phyloP scores from a whole-genome alignment of 148 eudicot species.

The Nyssa sinensis region DNA sequence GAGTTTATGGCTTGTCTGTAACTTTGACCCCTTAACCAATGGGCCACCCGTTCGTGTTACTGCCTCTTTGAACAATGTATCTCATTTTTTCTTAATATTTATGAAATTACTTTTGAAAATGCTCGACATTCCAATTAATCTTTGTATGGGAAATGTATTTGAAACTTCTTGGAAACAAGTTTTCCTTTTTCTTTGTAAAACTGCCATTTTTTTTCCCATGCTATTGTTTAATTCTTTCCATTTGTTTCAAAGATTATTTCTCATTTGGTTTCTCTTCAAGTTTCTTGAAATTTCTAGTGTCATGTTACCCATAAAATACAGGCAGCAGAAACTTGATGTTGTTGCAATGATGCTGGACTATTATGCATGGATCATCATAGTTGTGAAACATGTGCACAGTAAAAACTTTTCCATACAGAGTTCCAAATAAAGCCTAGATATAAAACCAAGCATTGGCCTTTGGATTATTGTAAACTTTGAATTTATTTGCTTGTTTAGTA shows the following conservation, averaged over 20 bases:
- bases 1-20: background rate
- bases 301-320: background rate
- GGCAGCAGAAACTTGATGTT: background rate
- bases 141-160: background rate
- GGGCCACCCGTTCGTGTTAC: too few relatives aligned
- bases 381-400: too few relatives aligned
- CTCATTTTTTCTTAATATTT: background rate
- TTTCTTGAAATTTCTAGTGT: background rate
- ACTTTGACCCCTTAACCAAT: too few relatives aligned
- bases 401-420: too few relatives aligned
- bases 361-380: too few relatives aligned
- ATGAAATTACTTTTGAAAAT: background rate
- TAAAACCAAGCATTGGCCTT: background rate
- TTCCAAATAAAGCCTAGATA: too few relatives aligned
- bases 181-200: constrained; percentile 5
- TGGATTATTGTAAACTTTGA: background rate
- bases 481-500: background rate
- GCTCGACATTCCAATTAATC: background rate
- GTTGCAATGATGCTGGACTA: too few relatives aligned
- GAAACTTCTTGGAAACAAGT: background rate
- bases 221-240: background rate
- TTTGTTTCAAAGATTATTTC: background rate
- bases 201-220: background rate
- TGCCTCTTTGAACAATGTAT: background rate
- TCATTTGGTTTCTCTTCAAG: constrained; percentile 10